Conservation (phyloP, 306 rosid species). For the Trifolium subterraneum region DNA sequence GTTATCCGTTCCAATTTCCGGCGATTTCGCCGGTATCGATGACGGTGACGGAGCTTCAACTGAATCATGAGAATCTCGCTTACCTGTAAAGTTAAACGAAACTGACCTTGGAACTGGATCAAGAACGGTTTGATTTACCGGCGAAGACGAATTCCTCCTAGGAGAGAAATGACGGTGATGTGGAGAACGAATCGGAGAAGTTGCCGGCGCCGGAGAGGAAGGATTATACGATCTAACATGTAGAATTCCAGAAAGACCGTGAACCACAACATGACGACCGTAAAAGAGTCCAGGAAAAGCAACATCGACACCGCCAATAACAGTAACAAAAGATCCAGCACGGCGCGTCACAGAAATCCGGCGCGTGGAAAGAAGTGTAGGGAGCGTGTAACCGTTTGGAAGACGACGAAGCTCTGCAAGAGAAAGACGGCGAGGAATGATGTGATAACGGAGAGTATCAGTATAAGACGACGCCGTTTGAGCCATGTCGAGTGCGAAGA, state of each 20-base stretch:
- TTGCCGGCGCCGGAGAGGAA: background rate
- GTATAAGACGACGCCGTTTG: conserved; percentile 57
- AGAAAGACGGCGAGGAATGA: conserved; percentile 66
- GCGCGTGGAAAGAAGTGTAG: conserved; percentile 53
- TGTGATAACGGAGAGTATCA: conserved; percentile 64
- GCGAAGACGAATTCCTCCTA: conserved; percentile 11
- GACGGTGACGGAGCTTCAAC: conserved; percentile 20
- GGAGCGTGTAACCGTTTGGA: conserved; percentile 50
- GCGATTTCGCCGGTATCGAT: background rate
- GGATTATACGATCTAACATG: background rate
- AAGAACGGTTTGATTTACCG: conserved; percentile 35
- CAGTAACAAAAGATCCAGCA: conserved; percentile 6
- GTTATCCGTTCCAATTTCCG: background rate
- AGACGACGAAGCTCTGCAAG: conserved; percentile 52
- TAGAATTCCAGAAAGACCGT: conserved; percentile 50
- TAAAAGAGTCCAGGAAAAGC: conserved; percentile 44
- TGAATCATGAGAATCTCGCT: conserved; percentile 1
- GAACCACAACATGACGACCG: conserved; percentile 44
- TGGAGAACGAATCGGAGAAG: conserved; percentile 11
- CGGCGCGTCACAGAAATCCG: conserved; percentile 41
- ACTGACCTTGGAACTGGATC: conserved; percentile 14
- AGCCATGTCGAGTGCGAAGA: conserved; percentile 67
- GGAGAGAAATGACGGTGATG: conserved; percentile 20
- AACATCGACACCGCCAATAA: conserved; percentile 50
- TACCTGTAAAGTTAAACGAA: conserved; percentile 7